phyloP scores from a whole-genome alignment of 2,329 filamentous ascomycete genomes.

The Didymella segeticola region DNA sequence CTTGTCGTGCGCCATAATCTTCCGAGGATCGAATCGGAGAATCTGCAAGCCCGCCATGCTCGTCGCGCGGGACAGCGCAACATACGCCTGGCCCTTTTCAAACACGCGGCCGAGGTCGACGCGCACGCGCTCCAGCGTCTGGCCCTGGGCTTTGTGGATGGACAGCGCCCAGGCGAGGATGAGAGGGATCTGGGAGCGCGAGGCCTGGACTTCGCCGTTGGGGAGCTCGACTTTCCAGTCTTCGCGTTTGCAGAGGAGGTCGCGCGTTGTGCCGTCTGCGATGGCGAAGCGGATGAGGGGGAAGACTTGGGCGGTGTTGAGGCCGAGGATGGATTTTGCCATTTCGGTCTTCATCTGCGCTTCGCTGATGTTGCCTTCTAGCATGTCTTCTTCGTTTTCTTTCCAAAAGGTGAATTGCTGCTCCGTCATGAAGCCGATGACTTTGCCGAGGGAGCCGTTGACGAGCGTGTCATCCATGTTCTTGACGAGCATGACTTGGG shows the following conservation, averaged over 20 bases:
- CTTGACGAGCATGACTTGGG: slow-evolving; percentile 99
- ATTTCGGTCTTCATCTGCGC: slow-evolving; percentile 52
- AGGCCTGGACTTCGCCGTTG: slow-evolving; percentile 90
- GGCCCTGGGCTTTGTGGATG: slow-evolving; percentile 97
- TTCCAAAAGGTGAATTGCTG: slow-evolving; percentile 65
- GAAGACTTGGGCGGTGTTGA: slow-evolving; percentile 65
- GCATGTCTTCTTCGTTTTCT: slow-evolving; percentile 63
- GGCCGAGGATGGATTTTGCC: slow-evolving; percentile 56
- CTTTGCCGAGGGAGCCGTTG: slow-evolving; percentile 90
- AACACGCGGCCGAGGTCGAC: slow-evolving; percentile 93
- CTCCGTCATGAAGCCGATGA: slow-evolving; percentile 80
- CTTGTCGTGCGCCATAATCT: slow-evolving; percentile 91
- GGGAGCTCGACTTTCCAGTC: slow-evolving; percentile 98
- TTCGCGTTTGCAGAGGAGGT: slow-evolving; percentile 83
- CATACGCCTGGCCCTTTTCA: slow-evolving; percentile 97
- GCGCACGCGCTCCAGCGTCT: slow-evolving; percentile 91
- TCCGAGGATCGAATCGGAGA: slow-evolving; percentile 82
- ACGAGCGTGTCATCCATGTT: slow-evolving; percentile 94
- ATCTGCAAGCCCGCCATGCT: slow-evolving; percentile 88
- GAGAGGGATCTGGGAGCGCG: slow-evolving; percentile 75
- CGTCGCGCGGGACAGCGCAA: slow-evolving; percentile 91
- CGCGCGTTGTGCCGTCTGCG: slow-evolving; percentile 76
- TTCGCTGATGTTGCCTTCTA: slow-evolving; percentile 55
- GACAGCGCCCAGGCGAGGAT: slow-evolving; percentile 97
- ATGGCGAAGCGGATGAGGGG: slow-evolving; percentile 86